A percentile compares a stretch with the other conserved stretches of the same genome.
phyloP scores from a whole-genome alignment of 2,329 filamentous ascomycete species.

The Paraphaeosphaeria minitans region DNA sequence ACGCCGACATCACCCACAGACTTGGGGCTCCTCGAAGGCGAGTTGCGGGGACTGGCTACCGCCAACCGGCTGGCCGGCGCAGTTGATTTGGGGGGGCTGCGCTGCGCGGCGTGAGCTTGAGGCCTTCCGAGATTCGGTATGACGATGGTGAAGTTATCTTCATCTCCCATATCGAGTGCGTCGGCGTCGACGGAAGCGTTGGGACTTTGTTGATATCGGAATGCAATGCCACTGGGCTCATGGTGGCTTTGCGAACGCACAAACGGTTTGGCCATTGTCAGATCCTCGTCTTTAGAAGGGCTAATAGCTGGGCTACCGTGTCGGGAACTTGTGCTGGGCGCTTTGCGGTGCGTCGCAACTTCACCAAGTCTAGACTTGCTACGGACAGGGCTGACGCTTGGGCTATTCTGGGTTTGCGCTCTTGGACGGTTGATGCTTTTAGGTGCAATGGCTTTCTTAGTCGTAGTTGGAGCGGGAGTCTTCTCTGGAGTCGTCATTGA shows the following conservation, averaged over 20 bases:
- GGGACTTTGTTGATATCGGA: slow-evolving; percentile 45
- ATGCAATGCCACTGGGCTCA: slow-evolving; percentile 35
- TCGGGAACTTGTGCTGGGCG: slow-evolving; percentile 33
- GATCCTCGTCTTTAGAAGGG: slow-evolving; percentile 51
- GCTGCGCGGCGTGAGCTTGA: slow-evolving; percentile 32
- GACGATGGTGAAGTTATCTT: slow-evolving; percentile 59
- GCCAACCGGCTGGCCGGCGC: slow-evolving; percentile 32
- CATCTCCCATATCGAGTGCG: slow-evolving; percentile 44
- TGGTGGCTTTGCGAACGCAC: slow-evolving; percentile 42
- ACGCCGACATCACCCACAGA: slow-evolving; percentile 33
- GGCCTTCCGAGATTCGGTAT: slow-evolving; percentile 49
- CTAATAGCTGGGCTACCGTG: slow-evolving; percentile 41
- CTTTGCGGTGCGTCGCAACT: slow-evolving; percentile 35
- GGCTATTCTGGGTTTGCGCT: slow-evolving; percentile 42
- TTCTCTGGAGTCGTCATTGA: slow-evolving; percentile 54
- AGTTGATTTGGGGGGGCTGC: slow-evolving; percentile 40
- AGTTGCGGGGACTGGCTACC: slow-evolving; percentile 33
- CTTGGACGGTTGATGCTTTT: slow-evolving; percentile 39
- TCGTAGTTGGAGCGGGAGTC: slow-evolving; percentile 48
- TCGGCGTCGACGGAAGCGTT: slow-evolving; percentile 49
- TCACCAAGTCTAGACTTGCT: slow-evolving; percentile 45
- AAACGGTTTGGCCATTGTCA: slow-evolving; percentile 55
- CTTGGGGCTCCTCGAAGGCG: slow-evolving; percentile 35
- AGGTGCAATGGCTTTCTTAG: slow-evolving; percentile 43
- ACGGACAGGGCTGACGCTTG: slow-evolving; percentile 42